Evolutionary conservation across 1,284 basidiomycete genomes (phyloP).

Genomic region (Stereum hirsutum): DNA sequence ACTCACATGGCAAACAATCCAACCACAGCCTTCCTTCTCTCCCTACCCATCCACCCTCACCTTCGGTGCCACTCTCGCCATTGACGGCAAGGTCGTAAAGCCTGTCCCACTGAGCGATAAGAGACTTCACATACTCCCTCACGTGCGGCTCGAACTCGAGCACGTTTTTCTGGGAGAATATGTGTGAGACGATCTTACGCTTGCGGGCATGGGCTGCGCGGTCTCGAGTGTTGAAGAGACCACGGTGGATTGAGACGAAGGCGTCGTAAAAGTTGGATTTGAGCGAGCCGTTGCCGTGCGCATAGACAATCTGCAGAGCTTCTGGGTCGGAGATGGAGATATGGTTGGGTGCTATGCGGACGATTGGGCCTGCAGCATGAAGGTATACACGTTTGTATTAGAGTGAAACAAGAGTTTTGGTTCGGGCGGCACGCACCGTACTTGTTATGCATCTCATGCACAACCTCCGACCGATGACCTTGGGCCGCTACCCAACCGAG

Average conservation of each 20-base stretch:
- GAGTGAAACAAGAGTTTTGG: background rate
- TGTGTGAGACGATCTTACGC: constrained; percentile 83
- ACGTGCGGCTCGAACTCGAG: constrained; percentile 77
- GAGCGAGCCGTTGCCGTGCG: constrained; percentile 70
- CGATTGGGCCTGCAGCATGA: constrained; percentile 49
- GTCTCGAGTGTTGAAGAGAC: constrained; percentile 82
- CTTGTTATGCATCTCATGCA: constrained; percentile 72
- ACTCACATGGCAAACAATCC: constrained; percentile 64
- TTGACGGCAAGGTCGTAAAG: constrained; percentile 50
- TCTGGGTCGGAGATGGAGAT: constrained; percentile 76
- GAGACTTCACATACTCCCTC: constrained; percentile 45
- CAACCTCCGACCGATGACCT: constrained; percentile 69
- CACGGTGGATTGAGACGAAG: constrained; percentile 62
- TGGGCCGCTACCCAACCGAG: constrained; percentile 53
- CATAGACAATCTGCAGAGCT: constrained; percentile 69
- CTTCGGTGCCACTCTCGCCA: constrained; percentile 47
- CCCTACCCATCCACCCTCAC: constrained; percentile 59
- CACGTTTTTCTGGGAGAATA: constrained; percentile 80
- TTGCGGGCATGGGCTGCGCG: constrained; percentile 80
- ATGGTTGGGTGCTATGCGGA: constrained; percentile 86
- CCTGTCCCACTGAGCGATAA: constrained; percentile 77
- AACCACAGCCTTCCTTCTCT: constrained; percentile 57
- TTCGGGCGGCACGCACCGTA: constrained; percentile 62
- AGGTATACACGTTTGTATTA: too few relatives aligned
- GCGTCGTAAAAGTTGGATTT: constrained; percentile 73